A percentile compares a stretch with the other conserved stretches of the same genome.
Evolutionary conservation across 2,329 filamentous ascomycete genomes (phyloP).

Genomic region (Domatiomyces globalis): DNA sequence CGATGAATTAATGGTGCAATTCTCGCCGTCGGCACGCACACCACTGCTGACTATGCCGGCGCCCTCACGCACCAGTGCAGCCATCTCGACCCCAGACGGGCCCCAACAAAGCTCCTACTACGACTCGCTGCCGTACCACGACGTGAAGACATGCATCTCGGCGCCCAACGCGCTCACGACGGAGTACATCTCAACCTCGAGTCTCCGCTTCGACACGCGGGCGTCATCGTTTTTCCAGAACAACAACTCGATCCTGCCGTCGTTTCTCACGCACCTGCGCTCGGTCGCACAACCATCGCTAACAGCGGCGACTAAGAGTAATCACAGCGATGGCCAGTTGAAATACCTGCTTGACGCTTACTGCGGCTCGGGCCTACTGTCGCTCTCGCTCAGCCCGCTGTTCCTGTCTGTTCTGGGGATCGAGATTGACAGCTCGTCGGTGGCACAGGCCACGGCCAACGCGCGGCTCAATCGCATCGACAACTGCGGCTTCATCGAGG

Average conservation of each 20-base stretch:
- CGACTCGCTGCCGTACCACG: constrained; percentile 21
- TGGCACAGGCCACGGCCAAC: constrained; percentile 64
- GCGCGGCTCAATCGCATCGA: constrained; percentile 61
- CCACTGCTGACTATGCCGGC: constrained; percentile 8
- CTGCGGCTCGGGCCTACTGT: constrained; percentile 94
- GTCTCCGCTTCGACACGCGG: constrained; percentile 61
- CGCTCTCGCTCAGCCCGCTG: constrained; percentile 72
- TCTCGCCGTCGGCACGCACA: constrained; percentile 13
- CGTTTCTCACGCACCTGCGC: constrained; percentile 77
- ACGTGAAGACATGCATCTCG: constrained; percentile 80
- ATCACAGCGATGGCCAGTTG: constrained; percentile 31
- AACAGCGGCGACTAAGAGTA: constrained; percentile 20
- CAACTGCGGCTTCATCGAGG: constrained; percentile 72
- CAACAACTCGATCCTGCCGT: constrained; percentile 91
- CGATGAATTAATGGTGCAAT: background rate
- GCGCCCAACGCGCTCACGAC: constrained; percentile 68
- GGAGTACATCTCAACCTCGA: constrained; percentile 74
- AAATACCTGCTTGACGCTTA: constrained; percentile 94
- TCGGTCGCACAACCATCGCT: background rate
- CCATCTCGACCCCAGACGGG: background rate
- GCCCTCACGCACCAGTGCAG: background rate
- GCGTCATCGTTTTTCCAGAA: constrained; percentile 98
- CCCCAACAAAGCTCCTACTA: background rate
- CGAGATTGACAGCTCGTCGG: constrained; percentile 70
- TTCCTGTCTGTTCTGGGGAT: constrained; percentile 75